phyloP scores from a whole-genome alignment of 495 filamentous ascomycete genomes.

The Pseudoneurospora amorphoporcata region DNA sequence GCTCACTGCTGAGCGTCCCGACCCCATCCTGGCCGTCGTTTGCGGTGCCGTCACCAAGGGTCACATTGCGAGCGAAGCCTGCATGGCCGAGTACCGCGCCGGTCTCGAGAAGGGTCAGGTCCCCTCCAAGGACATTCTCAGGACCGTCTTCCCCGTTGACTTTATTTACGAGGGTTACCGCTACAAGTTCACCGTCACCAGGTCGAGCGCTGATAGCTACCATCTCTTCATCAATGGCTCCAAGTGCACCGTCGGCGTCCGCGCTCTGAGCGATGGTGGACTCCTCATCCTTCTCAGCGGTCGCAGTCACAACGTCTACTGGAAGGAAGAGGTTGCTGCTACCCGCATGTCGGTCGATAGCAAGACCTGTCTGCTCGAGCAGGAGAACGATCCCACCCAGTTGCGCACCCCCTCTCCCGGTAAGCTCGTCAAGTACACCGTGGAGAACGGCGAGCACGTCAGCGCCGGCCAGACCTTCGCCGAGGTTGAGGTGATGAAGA shows the following conservation, averaged over 20 bases:
- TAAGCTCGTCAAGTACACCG: conserved; percentile 96
- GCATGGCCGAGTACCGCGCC: conserved; percentile 74
- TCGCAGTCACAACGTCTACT: conserved; percentile 95
- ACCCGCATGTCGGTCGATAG: conserved; percentile 93
- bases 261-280: conserved; percentile 87
- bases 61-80: conserved; percentile 80
- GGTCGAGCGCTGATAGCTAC: conserved; percentile 88
- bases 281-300: conserved; percentile 84
- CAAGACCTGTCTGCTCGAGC: conserved; percentile 95
- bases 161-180: conserved; percentile 96
- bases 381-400: conserved; percentile 98
- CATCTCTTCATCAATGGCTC: conserved; percentile 99
- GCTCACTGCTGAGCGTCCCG: conserved; percentile 90
- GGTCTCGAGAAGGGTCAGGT: conserved; percentile 97
- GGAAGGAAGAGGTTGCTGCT: conserved; percentile 96
- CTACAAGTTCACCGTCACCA: conserved; percentile 97
- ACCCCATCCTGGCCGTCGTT: conserved; percentile 80
- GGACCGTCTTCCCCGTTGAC: conserved; percentile 95
- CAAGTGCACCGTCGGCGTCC: conserved; percentile 87
- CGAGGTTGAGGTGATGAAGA: conserved; percentile 99
- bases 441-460: conserved; percentile 94
- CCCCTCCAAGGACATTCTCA: conserved; percentile 87
- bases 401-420: conserved; percentile 89
- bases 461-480: conserved; percentile 88
- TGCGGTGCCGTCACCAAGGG: conserved; percentile 93